Conservation (phyloP, 2,329 filamentous ascomycete species). For the Simplicillium aogashimaense region DNA sequence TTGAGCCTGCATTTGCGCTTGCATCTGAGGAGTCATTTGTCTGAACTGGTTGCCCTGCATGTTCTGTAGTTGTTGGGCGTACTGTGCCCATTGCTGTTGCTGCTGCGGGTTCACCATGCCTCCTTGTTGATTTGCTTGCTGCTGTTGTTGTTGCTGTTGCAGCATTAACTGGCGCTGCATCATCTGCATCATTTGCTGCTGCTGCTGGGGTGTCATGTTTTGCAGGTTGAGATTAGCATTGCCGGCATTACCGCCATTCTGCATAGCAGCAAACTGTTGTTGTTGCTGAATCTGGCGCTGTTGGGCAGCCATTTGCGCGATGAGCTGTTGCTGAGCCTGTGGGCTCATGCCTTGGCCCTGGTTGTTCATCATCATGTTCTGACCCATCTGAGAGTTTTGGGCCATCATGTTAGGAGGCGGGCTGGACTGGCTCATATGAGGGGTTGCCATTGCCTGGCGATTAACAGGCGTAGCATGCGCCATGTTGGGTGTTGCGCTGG, state of each 20-base stretch:
- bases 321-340: slow-evolving; percentile 26
- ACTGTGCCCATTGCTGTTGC: slow-evolving; percentile 31
- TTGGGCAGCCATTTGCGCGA: slow-evolving; percentile 37
- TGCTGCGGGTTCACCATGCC: slow-evolving; percentile 30
- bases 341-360: slow-evolving; percentile 31
- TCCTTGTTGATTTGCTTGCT: slow-evolving; percentile 22
- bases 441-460: slow-evolving; percentile 44
- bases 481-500: slow-evolving; percentile 51
- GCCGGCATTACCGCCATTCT: slow-evolving; percentile 24
- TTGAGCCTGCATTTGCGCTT: slow-evolving; percentile 19
- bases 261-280: slow-evolving; percentile 31
- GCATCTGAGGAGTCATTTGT: slow-evolving; percentile 26
- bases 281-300: slow-evolving; percentile 33
- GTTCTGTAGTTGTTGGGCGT: slow-evolving; percentile 31
- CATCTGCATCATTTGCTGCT: slow-evolving; percentile 24
- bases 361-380: slow-evolving; percentile 42
- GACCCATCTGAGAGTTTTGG: slow-evolving; percentile 44
- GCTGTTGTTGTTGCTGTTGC: slow-evolving; percentile 24
- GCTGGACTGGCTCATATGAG: slow-evolving; percentile 53
- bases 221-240: slow-evolving; percentile 25
- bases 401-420: slow-evolving; percentile 51
- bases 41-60: slow-evolving; percentile 25
- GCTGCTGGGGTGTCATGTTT: slow-evolving; percentile 25
- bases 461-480: slow-evolving; percentile 48
- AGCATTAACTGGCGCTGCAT: slow-evolving; percentile 27